Evolutionary conservation across 2,329 filamentous ascomycete species (phyloP).

Genomic region (Volutella citrinella): DNA sequence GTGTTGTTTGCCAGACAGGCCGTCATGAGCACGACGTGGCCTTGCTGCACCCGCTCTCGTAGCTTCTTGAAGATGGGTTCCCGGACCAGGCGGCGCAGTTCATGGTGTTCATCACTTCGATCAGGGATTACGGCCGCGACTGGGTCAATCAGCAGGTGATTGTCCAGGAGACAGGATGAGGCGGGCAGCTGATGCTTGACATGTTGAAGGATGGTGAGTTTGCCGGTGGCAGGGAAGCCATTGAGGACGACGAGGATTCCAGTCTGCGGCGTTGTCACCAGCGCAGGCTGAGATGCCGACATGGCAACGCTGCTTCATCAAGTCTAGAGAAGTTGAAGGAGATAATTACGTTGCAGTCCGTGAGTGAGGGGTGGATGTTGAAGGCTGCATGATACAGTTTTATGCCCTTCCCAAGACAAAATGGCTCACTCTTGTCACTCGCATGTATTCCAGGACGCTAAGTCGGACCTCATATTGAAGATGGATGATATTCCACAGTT

Average conservation of each 20-base stretch:
- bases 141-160: conserved; percentile 20
- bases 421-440: no score
- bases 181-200: conserved; percentile 8
- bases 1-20: conserved; percentile 12
- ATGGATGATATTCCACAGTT: no score
- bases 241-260: conserved; percentile 21
- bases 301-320: no score
- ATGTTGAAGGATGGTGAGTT: conserved; percentile 16
- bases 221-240: conserved; percentile 18
- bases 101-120: conserved; percentile 15
- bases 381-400: no score
- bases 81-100: conserved; percentile 14
- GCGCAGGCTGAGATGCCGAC: no score
- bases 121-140: conserved; percentile 10
- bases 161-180: conserved; percentile 15
- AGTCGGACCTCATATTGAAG: no score
- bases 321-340: no score
- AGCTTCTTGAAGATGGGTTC: conserved; percentile 14
- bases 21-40: conserved; percentile 14
- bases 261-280: no score
- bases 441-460: no score
- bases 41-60: conserved; percentile 6
- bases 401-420: no score
- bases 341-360: no score
- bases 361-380: no score